Evolutionary conservation across 495 filamentous ascomycete species (phyloP).

Genomic region (Tuber indicum): DNA sequence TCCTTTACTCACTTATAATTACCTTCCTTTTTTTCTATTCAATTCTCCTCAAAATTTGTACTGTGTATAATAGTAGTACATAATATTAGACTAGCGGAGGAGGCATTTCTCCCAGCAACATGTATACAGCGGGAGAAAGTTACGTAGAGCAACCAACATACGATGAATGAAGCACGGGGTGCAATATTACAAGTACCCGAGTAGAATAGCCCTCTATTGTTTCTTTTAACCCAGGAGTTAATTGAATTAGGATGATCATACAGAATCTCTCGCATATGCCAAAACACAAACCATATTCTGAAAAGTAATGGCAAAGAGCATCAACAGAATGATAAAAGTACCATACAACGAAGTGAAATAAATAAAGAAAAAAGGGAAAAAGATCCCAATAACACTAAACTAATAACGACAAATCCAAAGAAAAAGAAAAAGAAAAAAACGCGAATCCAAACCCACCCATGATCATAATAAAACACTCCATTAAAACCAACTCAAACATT

Average conservation of each 20-base stretch:
- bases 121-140: not conserved
- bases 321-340: not conserved
- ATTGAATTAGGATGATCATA: not conserved
- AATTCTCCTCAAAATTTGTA: no score
- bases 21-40: no score
- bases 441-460: not conserved
- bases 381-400: not conserved
- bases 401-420: not conserved
- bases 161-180: not conserved
- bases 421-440: not conserved
- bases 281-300: not conserved
- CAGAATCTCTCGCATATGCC: not conserved
- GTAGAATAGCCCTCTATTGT: not conserved
- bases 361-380: not conserved
- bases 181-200: not conserved
- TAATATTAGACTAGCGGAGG: not conserved
- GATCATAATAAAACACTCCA: not conserved
- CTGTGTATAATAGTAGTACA: no score
- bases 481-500: not conserved
- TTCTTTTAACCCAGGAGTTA: not conserved
- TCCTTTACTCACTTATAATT: no score
- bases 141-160: slow-evolving; percentile 3
- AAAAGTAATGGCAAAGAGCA: not conserved
- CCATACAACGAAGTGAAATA: not conserved
- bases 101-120: not conserved